These are phyloP conservation scores for Magnaporthiopsis rhizophila DNA, from an alignment of 2,329 filamentous ascomycete species.

Conservation along the genomic window DNA sequence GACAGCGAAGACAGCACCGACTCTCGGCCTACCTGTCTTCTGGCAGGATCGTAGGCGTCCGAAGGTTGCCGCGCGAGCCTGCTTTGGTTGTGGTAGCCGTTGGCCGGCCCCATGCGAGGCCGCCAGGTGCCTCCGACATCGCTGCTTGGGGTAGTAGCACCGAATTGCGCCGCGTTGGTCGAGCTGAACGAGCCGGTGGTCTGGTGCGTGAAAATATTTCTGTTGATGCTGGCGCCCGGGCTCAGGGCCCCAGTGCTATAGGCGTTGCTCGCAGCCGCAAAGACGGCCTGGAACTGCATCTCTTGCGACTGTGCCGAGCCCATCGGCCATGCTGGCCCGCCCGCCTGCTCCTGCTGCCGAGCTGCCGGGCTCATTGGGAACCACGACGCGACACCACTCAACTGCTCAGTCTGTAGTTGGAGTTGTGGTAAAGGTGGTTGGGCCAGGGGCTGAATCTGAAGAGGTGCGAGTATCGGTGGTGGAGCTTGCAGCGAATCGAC, in stretches of 20 bases:
- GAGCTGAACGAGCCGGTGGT: conserved; percentile 19
- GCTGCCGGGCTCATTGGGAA: background rate
- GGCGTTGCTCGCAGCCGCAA: background rate
- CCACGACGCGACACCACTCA: background rate
- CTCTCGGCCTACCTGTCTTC: conserved; percentile 29
- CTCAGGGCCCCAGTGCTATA: background rate
- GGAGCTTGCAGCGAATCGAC: conserved; percentile 10
- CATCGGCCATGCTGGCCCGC: background rate
- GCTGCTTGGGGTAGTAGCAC: conserved; percentile 11
- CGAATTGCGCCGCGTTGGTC: conserved; percentile 19
- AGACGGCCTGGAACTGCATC: background rate
- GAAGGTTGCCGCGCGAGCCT: conserved; percentile 28
- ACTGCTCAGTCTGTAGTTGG: background rate
- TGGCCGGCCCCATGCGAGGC: conserved; percentile 23
- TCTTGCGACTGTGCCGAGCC: background rate
- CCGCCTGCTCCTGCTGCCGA: background rate
- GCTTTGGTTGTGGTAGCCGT: conserved; percentile 30
- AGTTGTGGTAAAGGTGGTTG: background rate
- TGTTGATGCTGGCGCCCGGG: conserved; percentile 2
- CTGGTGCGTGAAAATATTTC: conserved; percentile 16
- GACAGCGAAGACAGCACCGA: conserved; percentile 53
- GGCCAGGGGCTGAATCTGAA: background rate
- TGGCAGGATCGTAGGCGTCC: conserved; percentile 25
- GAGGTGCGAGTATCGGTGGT: conserved; percentile 1
- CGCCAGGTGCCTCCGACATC: conserved; percentile 22